A percentile compares a stretch with the other conserved stretches of the same genome.
phyloP scores from a whole-genome alignment of 75 land plant species.

The Picea glauca region DNA sequence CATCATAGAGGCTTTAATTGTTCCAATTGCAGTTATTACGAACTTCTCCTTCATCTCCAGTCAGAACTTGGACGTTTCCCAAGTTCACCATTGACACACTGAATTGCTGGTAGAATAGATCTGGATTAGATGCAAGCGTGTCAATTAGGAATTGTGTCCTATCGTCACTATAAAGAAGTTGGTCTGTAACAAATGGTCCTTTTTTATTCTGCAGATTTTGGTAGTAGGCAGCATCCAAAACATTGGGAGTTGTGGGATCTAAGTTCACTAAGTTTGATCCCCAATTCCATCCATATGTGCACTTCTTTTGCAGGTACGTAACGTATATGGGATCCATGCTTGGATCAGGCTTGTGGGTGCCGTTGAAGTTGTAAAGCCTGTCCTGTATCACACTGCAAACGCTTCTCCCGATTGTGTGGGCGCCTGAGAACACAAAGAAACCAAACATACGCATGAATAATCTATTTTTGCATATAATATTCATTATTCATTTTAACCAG shows the following conservation, averaged over 20 bases:
- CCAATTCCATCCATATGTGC: conserved; percentile 9
- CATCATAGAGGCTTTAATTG: too few relatives aligned
- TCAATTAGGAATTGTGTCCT: conserved; percentile 10
- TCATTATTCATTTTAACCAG: too few relatives aligned
- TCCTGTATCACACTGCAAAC: conserved; percentile 33
- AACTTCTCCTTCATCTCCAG: conserved; percentile 47
- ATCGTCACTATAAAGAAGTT: too few relatives aligned
- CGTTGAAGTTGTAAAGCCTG: too few relatives aligned
- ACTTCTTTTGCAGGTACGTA: conserved; percentile 17
- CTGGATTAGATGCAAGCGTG: conserved; percentile 21
- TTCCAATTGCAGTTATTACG: conserved; percentile 33
- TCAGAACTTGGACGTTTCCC: conserved; percentile 43
- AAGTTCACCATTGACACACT: conserved; percentile 50
- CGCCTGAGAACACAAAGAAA: too few relatives aligned
- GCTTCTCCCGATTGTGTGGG: conserved; percentile 70
- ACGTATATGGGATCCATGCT: conserved; percentile 35
- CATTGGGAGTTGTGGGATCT: conserved; percentile 34
- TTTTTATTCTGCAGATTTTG: conserved; percentile 23
- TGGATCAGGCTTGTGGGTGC: conserved; percentile 50
- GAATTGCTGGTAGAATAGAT: not conserved
- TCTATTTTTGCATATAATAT: too few relatives aligned
- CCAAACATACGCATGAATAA: too few relatives aligned
- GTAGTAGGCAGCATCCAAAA: conserved; percentile 54
- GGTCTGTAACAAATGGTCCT: conserved; percentile 64
- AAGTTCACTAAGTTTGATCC: conserved; percentile 1